Base-by-base conservation (phyloP, 108 stramenopile genomes). In the Aureococcus anophagefferens region DNA sequence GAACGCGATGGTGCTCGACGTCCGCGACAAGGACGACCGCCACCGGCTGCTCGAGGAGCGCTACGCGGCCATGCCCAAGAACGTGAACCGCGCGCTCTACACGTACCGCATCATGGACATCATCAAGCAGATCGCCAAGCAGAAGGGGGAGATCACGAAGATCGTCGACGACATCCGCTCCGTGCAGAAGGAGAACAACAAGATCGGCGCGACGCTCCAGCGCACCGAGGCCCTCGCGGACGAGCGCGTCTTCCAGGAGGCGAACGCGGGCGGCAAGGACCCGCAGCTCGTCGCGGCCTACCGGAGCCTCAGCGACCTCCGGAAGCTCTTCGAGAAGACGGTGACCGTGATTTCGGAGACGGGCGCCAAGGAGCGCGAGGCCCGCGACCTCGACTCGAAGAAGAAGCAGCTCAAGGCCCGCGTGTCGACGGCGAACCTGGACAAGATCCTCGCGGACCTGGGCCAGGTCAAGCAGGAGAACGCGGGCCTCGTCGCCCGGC, bases 91-190 rank as follows among this genome's bases (percentile, higher is more conserved):
- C 33, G 33, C 71, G 36, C 32, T 77, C 17, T 77, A 77, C 71
- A 77, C 76, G 33, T 70, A 77, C 62, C 64, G 76, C 13, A 77
- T 77, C 65, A 9, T 77, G 63, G 76, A 77, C 67, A 77, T 77
- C 32, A 77, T 70, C 66, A 28, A 30, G n/a, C 14, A 11, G n/a
- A 77, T 77, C 31, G 71, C 44, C 29, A 77, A 77, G 68, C 76
- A 77, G 44, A 77, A 77, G 34, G 65, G 65, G 65, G 71, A 77
- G 34, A 72, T 77, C 67, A 64, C 21, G 46, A 72, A 66, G 32
- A 77, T 77, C 51, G 66, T 70, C 0, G 29, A 44, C 17, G 76
- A 77, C 51, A 77, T 77, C 45, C 71, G 71, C 35, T 29, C 5
- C 28, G 64, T 77, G 21, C 76, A 77, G 35, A 77, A 72, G 35